Evolutionary conservation across 495 filamentous ascomycete genomes (phyloP), one percentile per base, ranked within the genome.

Genomic region (Penicillium herquei): DNA sequence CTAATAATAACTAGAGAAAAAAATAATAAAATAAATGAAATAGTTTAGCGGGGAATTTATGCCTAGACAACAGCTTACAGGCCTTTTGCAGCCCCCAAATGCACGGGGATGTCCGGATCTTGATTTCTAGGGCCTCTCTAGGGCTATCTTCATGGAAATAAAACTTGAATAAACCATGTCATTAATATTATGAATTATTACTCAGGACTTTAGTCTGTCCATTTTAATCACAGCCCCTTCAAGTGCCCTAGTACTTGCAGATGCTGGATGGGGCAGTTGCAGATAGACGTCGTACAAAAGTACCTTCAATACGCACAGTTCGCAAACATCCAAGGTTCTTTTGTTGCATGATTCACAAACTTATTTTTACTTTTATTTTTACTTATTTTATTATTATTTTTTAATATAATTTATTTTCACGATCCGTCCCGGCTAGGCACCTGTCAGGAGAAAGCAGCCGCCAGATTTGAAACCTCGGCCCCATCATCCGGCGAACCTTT

Each of bases 401-500:
- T 8, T n/a, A 11, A 11, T 35, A 35, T 35, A 11, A 35, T 35
- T 35, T 35, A 35, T 35, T 35, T 11, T 11, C 26, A 30, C 52
- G 43, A 39, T 47, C 54, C 46, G 52, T 55, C 37, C 53, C 53
- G 39, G 39, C 46, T 31, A 21, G 45, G 39, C 30, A 39, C 39
- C 45, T 42, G 46, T 55, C 52, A 48, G 26, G 42, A 31, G n/a
- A 6, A 35, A 43, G 31, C 8, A 12, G 6, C 21, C 35, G 21
- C 21, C 35, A 12, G 16, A 10, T 48, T 52, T 42, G 26, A 37
- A 52, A 52, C 26, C 35, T 26, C 8, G 55, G 10, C 48, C 46
- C 42, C 34, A 37, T 37, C 34, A 37, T 37, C 21, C 21, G 21
- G 21, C 21, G 21, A 26, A 26, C 21, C 21, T 26, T n/a, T 26